Evolutionary conservation across 2,329 filamentous ascomycete genomes (phyloP), one percentile per base, ranked within the genome.

Genomic region (Nemania sp.): DNA sequence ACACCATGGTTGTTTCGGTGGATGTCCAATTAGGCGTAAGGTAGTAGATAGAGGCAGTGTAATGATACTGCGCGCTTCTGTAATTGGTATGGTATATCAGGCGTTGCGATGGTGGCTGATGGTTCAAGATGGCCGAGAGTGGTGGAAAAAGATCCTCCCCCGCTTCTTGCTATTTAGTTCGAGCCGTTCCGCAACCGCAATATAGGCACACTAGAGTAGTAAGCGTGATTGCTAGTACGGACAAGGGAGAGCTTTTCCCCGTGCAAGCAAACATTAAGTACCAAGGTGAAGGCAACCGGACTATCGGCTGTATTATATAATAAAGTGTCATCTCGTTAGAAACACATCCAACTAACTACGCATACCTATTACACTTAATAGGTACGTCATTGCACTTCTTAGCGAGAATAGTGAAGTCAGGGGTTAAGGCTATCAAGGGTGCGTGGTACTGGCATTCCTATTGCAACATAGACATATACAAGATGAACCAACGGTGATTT

Each of bases 1-100:
- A 91, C 72, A 90, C 88, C 88, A 90, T 90, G 27, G 27, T 56
- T 53, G 24, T 69, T 51, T 52, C 32, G 35, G 57, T 38, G 26
- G 29, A 26, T 29, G 29, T 15, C 13, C 15, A 29, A 54, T 22
- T 43, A 6, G n/a, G 22, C 5, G 43, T 51, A 24, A 26, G 38
- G 20, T 53, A 10, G 8, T 22, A 11, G 20, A 15, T 7, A 35
- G 58, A 41, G 41, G 41, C 26, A 32, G n/a, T 15, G 24, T 1
- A 13, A 29, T 55, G 55, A 60, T 47, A 29, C 7, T 20, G 49
- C 49, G 56, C 18, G 20, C 22, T 67, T 53, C 57, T 38, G 20
- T 4, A 54, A 59, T 52, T 27, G 26, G 51, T 58, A 13, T 56
- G 11, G 24, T 51, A 54, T 54, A n/a, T 57, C 0, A 57, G 45